Percentiles rank a stretch among this genome's conserved stretches.
These are phyloP conservation scores for Penicillium desertorum DNA, from an alignment of 495 filamentous ascomycete species.

Conservation along the genomic window DNA sequence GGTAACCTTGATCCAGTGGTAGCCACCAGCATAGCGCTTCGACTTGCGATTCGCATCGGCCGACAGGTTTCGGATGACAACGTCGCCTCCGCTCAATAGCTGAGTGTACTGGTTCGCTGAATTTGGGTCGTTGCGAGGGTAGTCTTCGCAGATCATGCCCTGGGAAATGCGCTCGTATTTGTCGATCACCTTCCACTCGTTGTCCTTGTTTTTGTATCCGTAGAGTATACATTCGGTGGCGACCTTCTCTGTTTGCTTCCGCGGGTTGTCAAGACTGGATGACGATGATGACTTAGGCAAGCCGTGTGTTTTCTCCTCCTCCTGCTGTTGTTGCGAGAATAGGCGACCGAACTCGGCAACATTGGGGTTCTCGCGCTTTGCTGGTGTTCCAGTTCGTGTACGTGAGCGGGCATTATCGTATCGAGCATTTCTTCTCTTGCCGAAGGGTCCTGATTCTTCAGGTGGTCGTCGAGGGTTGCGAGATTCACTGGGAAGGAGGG, in stretches of 20 bases:
- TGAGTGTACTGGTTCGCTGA: constrained; percentile 54
- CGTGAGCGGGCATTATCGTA: constrained; percentile 52
- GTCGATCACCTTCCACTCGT: constrained; percentile 81
- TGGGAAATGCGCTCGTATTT: constrained; percentile 73
- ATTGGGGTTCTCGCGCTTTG: constrained; percentile 58
- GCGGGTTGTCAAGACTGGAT: constrained; percentile 41
- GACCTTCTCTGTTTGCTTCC: constrained; percentile 52
- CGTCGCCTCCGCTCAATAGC: constrained; percentile 60
- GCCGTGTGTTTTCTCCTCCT: constrained; percentile 38
- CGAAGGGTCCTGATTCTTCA: constrained; percentile 65
- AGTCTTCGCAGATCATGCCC: constrained; percentile 87
- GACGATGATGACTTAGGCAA: constrained; percentile 46
- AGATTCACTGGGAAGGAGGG: constrained; percentile 34
- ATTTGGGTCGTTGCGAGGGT: constrained; percentile 63
- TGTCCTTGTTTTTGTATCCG: constrained; percentile 68
- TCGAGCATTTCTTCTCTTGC: constrained; percentile 52
- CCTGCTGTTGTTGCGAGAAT: constrained; percentile 47
- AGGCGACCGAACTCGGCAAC: constrained; percentile 52
- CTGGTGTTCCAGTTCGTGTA: constrained; percentile 59
- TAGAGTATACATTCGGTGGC: constrained; percentile 82
- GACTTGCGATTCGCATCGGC: constrained; percentile 70
- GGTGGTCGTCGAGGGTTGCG: constrained; percentile 51
- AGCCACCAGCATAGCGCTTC: constrained; percentile 71
- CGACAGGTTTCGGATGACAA: constrained; percentile 63
- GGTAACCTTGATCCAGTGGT: constrained; percentile 90